These are phyloP conservation scores for Rhizophora mangle DNA, from an alignment of 345 rosid genomes.

Conservation along the genomic window DNA sequence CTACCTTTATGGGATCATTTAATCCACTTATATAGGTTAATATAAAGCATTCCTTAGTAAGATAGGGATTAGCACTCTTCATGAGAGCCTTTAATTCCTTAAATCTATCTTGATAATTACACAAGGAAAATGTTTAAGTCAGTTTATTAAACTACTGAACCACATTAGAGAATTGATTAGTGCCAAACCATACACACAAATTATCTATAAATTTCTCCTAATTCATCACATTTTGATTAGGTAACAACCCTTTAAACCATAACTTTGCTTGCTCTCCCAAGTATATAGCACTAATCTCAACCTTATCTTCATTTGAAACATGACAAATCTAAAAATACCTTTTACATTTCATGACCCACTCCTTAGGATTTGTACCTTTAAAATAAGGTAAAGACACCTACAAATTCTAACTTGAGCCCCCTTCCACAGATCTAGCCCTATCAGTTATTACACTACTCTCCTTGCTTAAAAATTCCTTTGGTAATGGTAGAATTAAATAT, in stretches of 20 bases:
- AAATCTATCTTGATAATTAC: neutral
- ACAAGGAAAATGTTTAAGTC: rapidly evolving
- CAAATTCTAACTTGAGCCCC: too few relatives aligned
- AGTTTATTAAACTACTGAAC: neutral
- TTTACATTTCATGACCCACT: neutral
- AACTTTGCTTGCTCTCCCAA: neutral
- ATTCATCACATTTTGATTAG: too few relatives aligned
- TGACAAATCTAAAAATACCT: neutral
- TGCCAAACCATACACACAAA: neutral
- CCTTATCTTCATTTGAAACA: neutral
- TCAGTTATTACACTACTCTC: too few relatives aligned
- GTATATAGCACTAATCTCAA: neutral
- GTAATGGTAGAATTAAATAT: too few relatives aligned
- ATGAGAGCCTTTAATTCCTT: neutral
- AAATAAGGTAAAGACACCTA: neutral
- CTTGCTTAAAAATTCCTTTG: too few relatives aligned
- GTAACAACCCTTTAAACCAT: neutral
- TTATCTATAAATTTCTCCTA: neutral
- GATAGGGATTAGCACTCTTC: too few relatives aligned
- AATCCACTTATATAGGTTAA: too few relatives aligned
- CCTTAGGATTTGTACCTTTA: neutral
- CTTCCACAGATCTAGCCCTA: too few relatives aligned
- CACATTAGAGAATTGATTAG: neutral
- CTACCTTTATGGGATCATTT: too few relatives aligned
- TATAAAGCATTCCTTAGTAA: too few relatives aligned